Evolutionary conservation across 345 rosid genomes (phyloP).

Genomic region (Eucalyptus camaldulensis): DNA sequence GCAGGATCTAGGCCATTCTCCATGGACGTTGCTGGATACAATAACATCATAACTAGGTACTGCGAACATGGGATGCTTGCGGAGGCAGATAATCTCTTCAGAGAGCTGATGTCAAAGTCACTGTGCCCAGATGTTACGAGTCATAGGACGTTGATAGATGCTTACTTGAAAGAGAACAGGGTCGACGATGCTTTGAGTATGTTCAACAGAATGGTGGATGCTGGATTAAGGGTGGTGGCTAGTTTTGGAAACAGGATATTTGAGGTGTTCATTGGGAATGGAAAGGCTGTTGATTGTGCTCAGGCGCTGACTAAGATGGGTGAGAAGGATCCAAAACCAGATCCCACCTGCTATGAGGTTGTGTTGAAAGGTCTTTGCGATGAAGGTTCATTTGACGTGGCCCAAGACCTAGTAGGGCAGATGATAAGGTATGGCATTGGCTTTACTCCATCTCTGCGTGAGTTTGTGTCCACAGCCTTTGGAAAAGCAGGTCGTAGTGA

Average conservation of each 20-base stretch:
- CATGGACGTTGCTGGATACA: conserved; percentile 79
- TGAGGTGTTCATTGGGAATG: conserved; percentile 53
- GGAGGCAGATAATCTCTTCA: conserved; percentile 58
- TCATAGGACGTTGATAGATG: conserved; percentile 67
- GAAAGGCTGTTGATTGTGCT: conserved; percentile 56
- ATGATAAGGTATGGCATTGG: conserved; percentile 60
- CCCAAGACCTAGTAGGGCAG: conserved; percentile 48
- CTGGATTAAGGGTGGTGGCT: conserved; percentile 79
- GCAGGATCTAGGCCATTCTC: conserved; percentile 60
- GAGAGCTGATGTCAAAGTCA: conserved; percentile 44
- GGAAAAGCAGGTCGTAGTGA: conserved; percentile 41
- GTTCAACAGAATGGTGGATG: conserved; percentile 62
- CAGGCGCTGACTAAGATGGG: conserved; percentile 78
- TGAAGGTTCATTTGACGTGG: conserved; percentile 44
- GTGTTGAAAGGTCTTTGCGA: conserved; percentile 76
- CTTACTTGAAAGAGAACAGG: conserved; percentile 55
- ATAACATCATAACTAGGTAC: conserved; percentile 57
- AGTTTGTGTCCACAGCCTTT: conserved; percentile 32
- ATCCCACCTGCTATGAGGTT: conserved; percentile 63
- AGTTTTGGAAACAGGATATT: conserved; percentile 70
- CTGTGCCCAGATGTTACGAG: conserved; percentile 68
- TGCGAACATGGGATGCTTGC: conserved; percentile 71
- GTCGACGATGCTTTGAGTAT: conserved; percentile 55
- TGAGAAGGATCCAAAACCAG: conserved; percentile 90
- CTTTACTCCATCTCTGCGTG: conserved; percentile 47